phyloP scores from a whole-genome alignment of 106 monocot species.

The Agapanthus africanus region DNA sequence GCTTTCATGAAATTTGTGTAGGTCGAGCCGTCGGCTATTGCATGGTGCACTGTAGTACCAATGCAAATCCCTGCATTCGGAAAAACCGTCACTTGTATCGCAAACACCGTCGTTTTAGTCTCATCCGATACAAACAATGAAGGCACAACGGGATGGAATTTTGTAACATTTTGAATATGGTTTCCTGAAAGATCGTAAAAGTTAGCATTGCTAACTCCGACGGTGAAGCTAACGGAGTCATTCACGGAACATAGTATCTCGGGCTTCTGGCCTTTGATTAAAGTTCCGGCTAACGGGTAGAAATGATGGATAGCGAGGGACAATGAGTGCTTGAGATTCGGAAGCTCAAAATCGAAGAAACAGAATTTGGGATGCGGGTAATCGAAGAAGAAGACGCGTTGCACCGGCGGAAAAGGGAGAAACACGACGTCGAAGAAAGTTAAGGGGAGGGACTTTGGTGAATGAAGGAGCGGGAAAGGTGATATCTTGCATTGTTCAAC shows the following conservation, averaged over 20 bases:
- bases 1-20: slow-evolving; percentile 37
- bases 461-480: neutral
- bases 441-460: slow-evolving; percentile 13
- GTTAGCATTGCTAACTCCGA: slow-evolving; percentile 1
- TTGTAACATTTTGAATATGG: slow-evolving; percentile 10
- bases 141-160: slow-evolving; percentile 5
- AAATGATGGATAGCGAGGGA: slow-evolving; percentile 32
- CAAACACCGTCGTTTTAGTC: slow-evolving; percentile 7
- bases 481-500: slow-evolving; percentile 9
- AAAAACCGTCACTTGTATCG: slow-evolving; percentile 37
- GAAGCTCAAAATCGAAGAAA: slow-evolving; percentile 9
- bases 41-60: slow-evolving; percentile 28
- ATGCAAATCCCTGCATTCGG: slow-evolving; percentile 20
- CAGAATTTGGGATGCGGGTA: slow-evolving; percentile 5
- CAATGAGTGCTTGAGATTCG: slow-evolving; percentile 32
- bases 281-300: slow-evolving; percentile 32
- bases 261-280: neutral
- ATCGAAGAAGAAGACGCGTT: slow-evolving; percentile 44
- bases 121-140: neutral
- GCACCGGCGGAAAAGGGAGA: slow-evolving; percentile 23
- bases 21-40: slow-evolving; percentile 29
- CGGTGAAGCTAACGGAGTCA: slow-evolving; percentile 7
- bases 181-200: slow-evolving; percentile 16
- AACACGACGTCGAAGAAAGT: slow-evolving; percentile 23
- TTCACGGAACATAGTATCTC: slow-evolving; percentile 1